Conservation (phyloP, 495 filamentous ascomycete species). For the Hyaloscypha hepaticicola region DNA sequence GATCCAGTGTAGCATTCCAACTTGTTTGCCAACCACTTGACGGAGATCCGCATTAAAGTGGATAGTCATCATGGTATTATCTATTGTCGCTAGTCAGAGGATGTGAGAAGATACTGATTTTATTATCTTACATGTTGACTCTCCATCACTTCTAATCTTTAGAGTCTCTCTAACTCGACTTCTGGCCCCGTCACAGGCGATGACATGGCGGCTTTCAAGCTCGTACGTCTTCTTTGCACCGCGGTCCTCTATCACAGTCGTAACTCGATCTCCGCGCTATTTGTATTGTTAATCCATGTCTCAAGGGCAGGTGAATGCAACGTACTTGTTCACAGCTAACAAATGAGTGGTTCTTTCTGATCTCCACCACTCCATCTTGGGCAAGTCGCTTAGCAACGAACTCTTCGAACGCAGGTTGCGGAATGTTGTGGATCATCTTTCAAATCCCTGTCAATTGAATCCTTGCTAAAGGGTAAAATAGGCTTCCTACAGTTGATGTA, state of each 20-base stretch:
- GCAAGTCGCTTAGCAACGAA: constrained; percentile 19
- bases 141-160: constrained; percentile 39
- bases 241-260: constrained; percentile 24
- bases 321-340: constrained; percentile 24
- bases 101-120: neutral
- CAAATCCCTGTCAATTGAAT: neutral
- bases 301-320: neutral
- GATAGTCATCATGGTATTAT: constrained; percentile 49
- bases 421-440: constrained; percentile 33
- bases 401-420: constrained; percentile 29
- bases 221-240: constrained; percentile 9
- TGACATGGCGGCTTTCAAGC: constrained; percentile 24
- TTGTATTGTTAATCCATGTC: neutral
- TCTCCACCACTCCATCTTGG: constrained; percentile 10
- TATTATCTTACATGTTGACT: constrained; percentile 35
- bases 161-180: constrained; percentile 38
- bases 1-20: constrained; percentile 47
- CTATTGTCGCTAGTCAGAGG: constrained; percentile 18
- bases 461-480: neutral
- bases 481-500: constrained; percentile 23
- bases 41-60: constrained; percentile 43
- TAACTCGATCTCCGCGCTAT: constrained; percentile 14
- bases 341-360: constrained; percentile 24
- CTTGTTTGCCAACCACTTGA: constrained; percentile 36
- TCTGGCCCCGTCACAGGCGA: constrained; percentile 40